These are phyloP conservation scores for Inonotus hispidus DNA, from an alignment of 1,284 basidiomycete species.

Conservation along the genomic window DNA sequence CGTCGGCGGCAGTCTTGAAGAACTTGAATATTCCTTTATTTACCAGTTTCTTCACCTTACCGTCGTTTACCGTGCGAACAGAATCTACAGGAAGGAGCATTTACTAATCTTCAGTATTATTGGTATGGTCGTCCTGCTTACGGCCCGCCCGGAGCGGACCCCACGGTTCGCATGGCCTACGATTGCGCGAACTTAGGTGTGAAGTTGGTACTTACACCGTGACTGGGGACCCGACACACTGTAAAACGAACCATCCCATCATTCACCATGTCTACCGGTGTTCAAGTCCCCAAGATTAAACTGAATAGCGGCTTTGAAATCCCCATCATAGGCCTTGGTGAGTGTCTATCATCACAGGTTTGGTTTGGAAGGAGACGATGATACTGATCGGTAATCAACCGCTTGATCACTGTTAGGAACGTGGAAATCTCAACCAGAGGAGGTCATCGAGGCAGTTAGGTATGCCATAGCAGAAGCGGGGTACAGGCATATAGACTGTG, in stretches of 20 bases:
- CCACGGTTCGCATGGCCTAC: not conserved
- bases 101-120: too few relatives aligned
- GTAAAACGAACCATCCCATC: not conserved
- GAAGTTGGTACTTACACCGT: not conserved
- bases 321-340: constrained; percentile 70
- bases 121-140: too few relatives aligned
- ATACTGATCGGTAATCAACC: not conserved
- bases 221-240: not conserved
- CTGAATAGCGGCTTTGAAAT: constrained; percentile 67
- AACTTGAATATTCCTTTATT: too few relatives aligned
- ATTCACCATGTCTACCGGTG: constrained; percentile 14
- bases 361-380: not conserved
- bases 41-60: not conserved
- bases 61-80: not conserved
- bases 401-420: constrained; percentile 41
- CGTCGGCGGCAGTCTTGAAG: too few relatives aligned
- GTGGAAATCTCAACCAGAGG: constrained; percentile 63
- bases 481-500: constrained; percentile 70
- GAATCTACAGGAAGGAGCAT: not conserved
- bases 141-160: not conserved
- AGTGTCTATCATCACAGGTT: constrained; percentile 20
- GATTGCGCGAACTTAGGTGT: not conserved
- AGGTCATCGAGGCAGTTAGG: constrained; percentile 49
- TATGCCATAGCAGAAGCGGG: constrained; percentile 62
- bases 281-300: constrained; percentile 39